Percentiles rank a stretch among this genome's conserved stretches.
Conservation (phyloP, 352 stramenopile genomes). For the Thraustochytrium striatum region DNA sequence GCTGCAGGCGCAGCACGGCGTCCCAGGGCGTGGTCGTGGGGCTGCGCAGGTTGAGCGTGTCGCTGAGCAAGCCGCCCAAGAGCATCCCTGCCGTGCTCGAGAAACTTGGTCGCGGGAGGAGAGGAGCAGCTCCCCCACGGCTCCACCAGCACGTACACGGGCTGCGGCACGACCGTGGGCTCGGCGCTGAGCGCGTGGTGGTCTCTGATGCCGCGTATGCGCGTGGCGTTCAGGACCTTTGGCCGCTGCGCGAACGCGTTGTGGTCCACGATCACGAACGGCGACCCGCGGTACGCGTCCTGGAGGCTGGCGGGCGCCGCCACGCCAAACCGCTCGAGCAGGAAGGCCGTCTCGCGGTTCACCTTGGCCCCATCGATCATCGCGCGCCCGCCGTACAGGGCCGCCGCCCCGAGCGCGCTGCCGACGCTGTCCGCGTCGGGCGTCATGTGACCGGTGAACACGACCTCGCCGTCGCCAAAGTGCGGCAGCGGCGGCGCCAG, state of each 20-base stretch:
- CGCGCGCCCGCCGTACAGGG: constrained; percentile 59
- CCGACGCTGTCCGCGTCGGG: constrained; percentile 64
- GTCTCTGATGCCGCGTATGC: constrained; percentile 66
- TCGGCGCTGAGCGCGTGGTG: constrained; percentile 64
- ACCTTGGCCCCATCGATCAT: constrained; percentile 57
- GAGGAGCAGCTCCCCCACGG: constrained; percentile 64
- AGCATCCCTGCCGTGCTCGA: constrained; percentile 58
- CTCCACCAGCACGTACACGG: constrained; percentile 67
- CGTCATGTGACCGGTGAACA: constrained; percentile 64
- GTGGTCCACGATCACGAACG: constrained; percentile 61
- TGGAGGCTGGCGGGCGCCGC: not conserved
- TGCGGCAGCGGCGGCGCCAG: constrained; percentile 20
- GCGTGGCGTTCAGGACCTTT: constrained; percentile 57
- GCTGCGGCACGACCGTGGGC: constrained; percentile 62
- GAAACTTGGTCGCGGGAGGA: constrained; percentile 63
- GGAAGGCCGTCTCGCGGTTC: constrained; percentile 62
- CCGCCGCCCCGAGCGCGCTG: constrained; percentile 61
- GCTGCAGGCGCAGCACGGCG: constrained; percentile 36
- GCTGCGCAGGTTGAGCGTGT: constrained; percentile 64
- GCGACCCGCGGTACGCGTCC: constrained; percentile 16
- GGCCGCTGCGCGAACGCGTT: constrained; percentile 64
- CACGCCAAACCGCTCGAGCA: constrained; percentile 28
- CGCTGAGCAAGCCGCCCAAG: constrained; percentile 61
- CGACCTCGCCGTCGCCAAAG: constrained; percentile 41
- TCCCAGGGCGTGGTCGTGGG: constrained; percentile 66